Conservation (phyloP, 2,329 filamentous ascomycete species). For the Penicillium decumbens region DNA sequence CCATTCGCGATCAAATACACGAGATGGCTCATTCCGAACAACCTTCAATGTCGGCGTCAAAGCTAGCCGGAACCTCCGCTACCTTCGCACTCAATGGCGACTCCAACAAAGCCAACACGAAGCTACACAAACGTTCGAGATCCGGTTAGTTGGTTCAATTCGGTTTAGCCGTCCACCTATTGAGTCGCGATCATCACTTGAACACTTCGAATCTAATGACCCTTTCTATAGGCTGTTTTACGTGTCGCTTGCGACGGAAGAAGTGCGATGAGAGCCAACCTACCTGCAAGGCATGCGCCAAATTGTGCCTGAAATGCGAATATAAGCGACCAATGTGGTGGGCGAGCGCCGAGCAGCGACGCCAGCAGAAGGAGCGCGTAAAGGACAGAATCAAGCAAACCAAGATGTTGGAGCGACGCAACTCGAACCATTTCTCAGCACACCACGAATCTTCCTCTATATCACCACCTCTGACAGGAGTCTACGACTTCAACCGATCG, state of each 20-base stretch:
- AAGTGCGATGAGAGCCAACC: constrained; percentile 66
- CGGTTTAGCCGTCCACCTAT: neutral
- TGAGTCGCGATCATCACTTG: neutral
- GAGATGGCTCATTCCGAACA: constrained; percentile 10
- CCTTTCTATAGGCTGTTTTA: constrained; percentile 55
- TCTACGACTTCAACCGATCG: constrained; percentile 65
- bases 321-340: constrained; percentile 98
- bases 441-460: neutral
- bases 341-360: constrained; percentile 75
- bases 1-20: neutral
- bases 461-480: neutral
- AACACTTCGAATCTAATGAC: neutral
- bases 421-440: constrained; percentile 38
- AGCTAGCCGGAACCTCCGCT: neutral
- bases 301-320: constrained; percentile 81
- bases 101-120: neutral
- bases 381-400: constrained; percentile 97
- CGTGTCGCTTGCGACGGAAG: constrained; percentile 63
- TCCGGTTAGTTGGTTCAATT: constrained; percentile 64
- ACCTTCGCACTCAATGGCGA: neutral
- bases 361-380: constrained; percentile 79
- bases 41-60: neutral
- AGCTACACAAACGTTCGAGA: constrained; percentile 90
- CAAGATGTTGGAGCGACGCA: constrained; percentile 83
- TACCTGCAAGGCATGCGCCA: constrained; percentile 60